phyloP scores from a whole-genome alignment of 345 rosid genomes.

The Geranium rotundifolium region DNA sequence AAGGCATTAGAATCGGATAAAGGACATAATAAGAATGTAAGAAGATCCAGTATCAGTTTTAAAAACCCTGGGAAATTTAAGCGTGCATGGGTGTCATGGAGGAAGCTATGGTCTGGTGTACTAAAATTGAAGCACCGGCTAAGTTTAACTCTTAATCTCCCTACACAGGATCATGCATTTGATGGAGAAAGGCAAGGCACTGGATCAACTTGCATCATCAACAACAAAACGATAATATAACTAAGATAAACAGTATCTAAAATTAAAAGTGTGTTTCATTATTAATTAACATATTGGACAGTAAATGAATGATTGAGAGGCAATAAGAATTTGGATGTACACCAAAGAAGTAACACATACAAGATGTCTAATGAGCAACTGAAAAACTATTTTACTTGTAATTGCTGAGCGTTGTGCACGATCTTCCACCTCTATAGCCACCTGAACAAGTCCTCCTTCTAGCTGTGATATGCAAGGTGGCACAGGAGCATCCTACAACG shows the following conservation, averaged over 20 bases:
- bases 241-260: not conserved
- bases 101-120: too few relatives aligned
- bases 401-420: conserved; percentile 92
- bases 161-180: not conserved
- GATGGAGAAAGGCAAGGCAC: not conserved
- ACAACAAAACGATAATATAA: not conserved
- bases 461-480: conserved; percentile 96
- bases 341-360: not conserved
- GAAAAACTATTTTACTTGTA: conserved; percentile 39
- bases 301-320: not conserved
- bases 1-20: not conserved
- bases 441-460: conserved; percentile 90
- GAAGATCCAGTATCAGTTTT: too few relatives aligned
- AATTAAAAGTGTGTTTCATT: too few relatives aligned
- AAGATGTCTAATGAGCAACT: not conserved
- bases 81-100: too few relatives aligned
- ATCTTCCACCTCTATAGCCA: conserved; percentile 95
- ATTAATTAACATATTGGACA: too few relatives aligned
- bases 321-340: not conserved
- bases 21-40: too few relatives aligned
- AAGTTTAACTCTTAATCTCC: not conserved
- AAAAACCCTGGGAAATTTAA: too few relatives aligned
- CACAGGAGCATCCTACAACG: conserved; percentile 81
- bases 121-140: too few relatives aligned
- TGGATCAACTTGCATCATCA: not conserved